Evolutionary conservation across 176 grass and related monocot genomes (phyloP), one percentile per base, ranked within the genome.

Genomic region (Rhynchospora breviuscula): DNA sequence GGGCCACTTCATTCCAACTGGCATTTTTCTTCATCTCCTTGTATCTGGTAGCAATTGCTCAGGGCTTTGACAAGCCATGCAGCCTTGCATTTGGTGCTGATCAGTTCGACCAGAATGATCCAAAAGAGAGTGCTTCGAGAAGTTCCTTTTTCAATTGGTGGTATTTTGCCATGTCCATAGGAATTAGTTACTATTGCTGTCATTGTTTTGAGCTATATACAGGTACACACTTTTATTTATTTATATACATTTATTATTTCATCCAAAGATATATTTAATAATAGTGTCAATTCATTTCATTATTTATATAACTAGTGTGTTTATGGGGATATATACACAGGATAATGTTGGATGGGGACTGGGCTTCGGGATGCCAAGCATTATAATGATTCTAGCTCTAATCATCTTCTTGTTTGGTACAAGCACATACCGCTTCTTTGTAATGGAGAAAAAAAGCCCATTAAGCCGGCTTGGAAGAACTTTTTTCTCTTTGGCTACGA

Each of bases 61-160:
- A 81, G 17, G 84, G 76, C 6, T 77, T 77, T n/a, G 75, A 86
- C 75, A 86, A 80, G n/a, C 84, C 84, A 0, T 86, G 84, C 23
- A 54, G 52, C 12, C 75, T 79, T 14, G 84, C 84, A 54, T 86
- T 86, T 14, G 75, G 84, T 43, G 84, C 84, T n/a, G 84, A 80
- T 18, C 84, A 86, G 21, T 86, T 86, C 11, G 60, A 86, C 47
- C 63, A 59, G n/a, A 80, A 17, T 18, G 62, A 86, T 45, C 62
- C 59, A 29, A 17, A 8, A 6, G 72, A 85, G 59, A 51, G 58
- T 64, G 40, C 54, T 19, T 78, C 72, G 51, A 78, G 84, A 54
- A 85, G 84, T 72, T 85, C 84, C 4, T 85, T 78, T 54, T 85
- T 85, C 54, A 85, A 85, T 66, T 85, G 84, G 84, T 85, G 84